Evolutionary conservation across 768 basidiomycete species (phyloP), one percentile per base, ranked within the genome.

Genomic region (Leccinum incarnatum): DNA sequence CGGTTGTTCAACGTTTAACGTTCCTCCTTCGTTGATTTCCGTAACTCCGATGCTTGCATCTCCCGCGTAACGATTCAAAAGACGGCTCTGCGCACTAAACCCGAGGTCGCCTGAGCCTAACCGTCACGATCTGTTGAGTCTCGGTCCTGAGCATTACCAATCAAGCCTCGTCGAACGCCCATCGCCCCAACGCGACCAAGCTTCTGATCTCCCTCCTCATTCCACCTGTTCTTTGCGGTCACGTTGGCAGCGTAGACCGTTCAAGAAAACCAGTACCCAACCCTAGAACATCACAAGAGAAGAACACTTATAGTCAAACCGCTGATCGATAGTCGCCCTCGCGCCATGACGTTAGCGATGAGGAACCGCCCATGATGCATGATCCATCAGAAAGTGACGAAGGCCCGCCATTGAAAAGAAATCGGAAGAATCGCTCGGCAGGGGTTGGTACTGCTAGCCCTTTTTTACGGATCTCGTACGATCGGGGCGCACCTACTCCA

Each of bases 401-500:
- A 64, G 68, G 17, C 17, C 34, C 14, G 49, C 36, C 34, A 19
- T 51, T 54, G 61, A 52, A 51, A 36, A 52, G 21, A 54, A 56
- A 56, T 56, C 10, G 14, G 49, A 63, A 56, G 53, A 51, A 37
- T 45, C 56, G 57, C 58, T 59, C 53, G 49, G 19, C 51, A 14
- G 7, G 40, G 32, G 8, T 40, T n/a, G 17, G n/a, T 10, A 40
- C 40, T 40, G 3, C n/a, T 6, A 10, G 51, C 52, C 40, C 40
- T 40, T n/a, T 40, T 40, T 40, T 40, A 40, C 40, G 17, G 40
- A 40, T 40, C 40, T 37, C 29, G 29, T 29, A 29, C 29, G 29
- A 29, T 29, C 29, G 29, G n/a, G 40, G 40, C 40, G 40, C 40
- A 40, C 60, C 95, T 96, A 75, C 94, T 97, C 88, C 95, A 96